Base-by-base conservation (phyloP, 2,329 filamentous ascomycete genomes). In the Pseudocercospora vitis region DNA sequence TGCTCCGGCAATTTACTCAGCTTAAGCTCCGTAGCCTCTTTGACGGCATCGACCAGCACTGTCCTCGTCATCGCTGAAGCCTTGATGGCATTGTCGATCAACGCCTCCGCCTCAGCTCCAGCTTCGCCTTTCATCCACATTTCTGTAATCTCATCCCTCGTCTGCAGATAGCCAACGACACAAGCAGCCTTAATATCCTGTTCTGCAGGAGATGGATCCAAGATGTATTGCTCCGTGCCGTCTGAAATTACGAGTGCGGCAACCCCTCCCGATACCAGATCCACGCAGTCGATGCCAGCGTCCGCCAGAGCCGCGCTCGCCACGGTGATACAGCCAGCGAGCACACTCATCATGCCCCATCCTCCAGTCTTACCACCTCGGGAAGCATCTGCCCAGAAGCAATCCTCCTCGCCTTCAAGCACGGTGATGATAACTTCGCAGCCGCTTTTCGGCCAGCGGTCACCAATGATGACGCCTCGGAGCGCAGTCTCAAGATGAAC, bases 361-460 rank as follows among this genome's bases (percentile, higher is more conserved):
- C 65, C 69, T 71, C 81, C 70, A 70, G 81, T 73, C 53, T 73
- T 76, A 9, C 58, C 60, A 14, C 53, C 56, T 8, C 62, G 61
- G 12, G 57, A 65, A 16, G 74, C 73, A 68, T 83, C 80, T 3
- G 80, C 83, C 79, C 81, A 83, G 78, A 81, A 84, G 29, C 78
- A 76, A 64, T 92, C 87, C 69, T 96, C 89, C 67, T 97, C 94
- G 2, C 90, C 92, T 74, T 99, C 94, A 14, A 99, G 78, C 45
- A 99, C 85, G 0, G 91, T 96, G 45, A 99, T 84, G 14, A 96
- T 86, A 33, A 99, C 86, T 69, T 99, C 94, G n/a, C 96, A 86
- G 39, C 90, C 91, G 70, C 90, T 96, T 78, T 99, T 99, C n/a
- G 94, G 94, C 89, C 92, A 99, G 53, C 92, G 81, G 69, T 96